phyloP scores from a whole-genome alignment of 345 rosid species.

The Noccaea caerulescens region DNA sequence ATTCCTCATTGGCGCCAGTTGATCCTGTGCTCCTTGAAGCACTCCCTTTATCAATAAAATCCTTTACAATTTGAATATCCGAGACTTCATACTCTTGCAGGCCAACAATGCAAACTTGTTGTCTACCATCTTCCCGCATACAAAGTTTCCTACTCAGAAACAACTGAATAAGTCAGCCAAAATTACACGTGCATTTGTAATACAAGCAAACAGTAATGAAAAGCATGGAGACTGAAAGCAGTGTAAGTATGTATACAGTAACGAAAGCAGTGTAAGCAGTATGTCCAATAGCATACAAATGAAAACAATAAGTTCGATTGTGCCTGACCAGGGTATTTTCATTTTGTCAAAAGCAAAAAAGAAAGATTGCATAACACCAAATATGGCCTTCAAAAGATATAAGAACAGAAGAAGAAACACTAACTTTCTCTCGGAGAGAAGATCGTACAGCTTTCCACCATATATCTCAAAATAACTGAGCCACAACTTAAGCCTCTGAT shows the following conservation, averaged over 20 bases:
- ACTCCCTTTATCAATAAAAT: constrained; percentile 90
- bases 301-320: constrained; percentile 4
- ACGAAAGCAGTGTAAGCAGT: too few species aligned
- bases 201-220: constrained; percentile 1
- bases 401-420: constrained; percentile 39
- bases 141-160: constrained; percentile 75
- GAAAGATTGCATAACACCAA: neutral
- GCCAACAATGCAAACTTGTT: constrained; percentile 98
- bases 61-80: constrained; percentile 95
- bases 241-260: neutral
- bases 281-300: constrained; percentile 14
- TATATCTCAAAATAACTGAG: constrained; percentile 97
- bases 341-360: constrained; percentile 3
- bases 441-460: constrained; percentile 96
- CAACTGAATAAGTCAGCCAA: constrained; percentile 30
- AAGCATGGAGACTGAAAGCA: constrained; percentile 12
- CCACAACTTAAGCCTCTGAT: constrained; percentile 91
- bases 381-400: constrained; percentile 9
- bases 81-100: constrained; percentile 96
- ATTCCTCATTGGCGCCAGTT: constrained; percentile 98
- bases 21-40: constrained; percentile 96
- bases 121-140: constrained; percentile 99
- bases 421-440: constrained; percentile 88
- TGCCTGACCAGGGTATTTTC: neutral
- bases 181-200: neutral